Conservation (phyloP, 345 rosid genomes). For the Lumnitzera racemosa region DNA sequence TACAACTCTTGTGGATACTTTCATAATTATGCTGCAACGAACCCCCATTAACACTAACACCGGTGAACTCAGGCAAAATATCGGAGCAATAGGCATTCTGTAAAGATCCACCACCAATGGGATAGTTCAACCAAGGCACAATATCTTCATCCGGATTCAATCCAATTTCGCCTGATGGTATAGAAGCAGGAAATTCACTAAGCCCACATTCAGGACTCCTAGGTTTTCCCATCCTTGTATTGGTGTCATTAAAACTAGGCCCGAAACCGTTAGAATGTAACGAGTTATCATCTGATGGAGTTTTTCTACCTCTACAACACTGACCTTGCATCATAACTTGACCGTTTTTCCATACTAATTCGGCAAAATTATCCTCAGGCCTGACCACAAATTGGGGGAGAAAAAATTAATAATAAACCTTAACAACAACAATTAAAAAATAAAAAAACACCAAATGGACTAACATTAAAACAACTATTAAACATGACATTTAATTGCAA, state of each 20-base stretch:
- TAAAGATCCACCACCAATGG: conserved; percentile 34
- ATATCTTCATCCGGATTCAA: conserved; percentile 58
- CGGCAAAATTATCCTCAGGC: conserved; percentile 52
- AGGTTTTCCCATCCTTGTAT: conserved; percentile 22
- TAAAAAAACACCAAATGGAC: not conserved
- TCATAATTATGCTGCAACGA: conserved; percentile 32
- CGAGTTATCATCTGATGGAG: conserved; percentile 13
- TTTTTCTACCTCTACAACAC: conserved; percentile 39
- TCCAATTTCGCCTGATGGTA: conserved; percentile 38
- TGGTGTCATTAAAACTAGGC: conserved; percentile 24
- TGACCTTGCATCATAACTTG: conserved; percentile 57
- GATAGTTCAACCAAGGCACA: conserved; percentile 62
- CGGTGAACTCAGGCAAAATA: conserved; percentile 54
- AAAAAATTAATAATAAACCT: not conserved
- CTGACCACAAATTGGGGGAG: conserved; percentile 27
- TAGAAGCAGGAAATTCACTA: conserved; percentile 42
- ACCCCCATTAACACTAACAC: conserved; percentile 36
- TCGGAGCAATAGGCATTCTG: conserved; percentile 44
- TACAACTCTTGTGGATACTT: conserved; percentile 21
- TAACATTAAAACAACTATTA: not conserved
- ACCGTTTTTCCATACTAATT: conserved; percentile 80
- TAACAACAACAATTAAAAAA: conserved; percentile 1
- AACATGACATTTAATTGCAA: conserved; percentile 9
- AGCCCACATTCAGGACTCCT: conserved; percentile 20
- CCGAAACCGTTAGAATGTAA: conserved; percentile 13